These are phyloP conservation scores for Thamnidium elegans DNA, from an alignment of 192 early-diverging fungal species.

Conservation along the genomic window DNA sequence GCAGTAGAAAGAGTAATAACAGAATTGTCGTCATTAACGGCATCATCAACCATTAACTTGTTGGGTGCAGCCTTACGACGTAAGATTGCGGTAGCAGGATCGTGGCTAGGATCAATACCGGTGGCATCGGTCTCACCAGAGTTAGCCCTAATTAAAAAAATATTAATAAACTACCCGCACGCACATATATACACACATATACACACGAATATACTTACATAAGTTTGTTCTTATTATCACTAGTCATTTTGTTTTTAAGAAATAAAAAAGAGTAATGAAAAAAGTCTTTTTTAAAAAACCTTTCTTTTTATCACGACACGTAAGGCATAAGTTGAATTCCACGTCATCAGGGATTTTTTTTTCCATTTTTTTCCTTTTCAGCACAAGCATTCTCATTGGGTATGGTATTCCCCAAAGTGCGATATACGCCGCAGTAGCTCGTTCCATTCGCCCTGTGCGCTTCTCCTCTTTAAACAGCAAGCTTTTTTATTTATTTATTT, in stretches of 20 bases:
- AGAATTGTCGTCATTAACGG: constrained; percentile 97
- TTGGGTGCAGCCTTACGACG: constrained; percentile 95
- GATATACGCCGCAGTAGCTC: too few relatives aligned
- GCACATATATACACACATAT: too few relatives aligned
- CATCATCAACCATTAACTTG: constrained; percentile 98
- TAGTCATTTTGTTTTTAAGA: constrained; percentile 12
- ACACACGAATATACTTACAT: background rate
- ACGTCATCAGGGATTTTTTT: too few relatives aligned
- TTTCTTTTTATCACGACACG: background rate
- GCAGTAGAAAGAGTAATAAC: constrained; percentile 86
- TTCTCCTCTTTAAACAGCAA: too few relatives aligned
- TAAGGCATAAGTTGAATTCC: background rate
- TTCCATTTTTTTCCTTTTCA: too few relatives aligned
- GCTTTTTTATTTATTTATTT: too few relatives aligned
- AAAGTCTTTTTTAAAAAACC: too few relatives aligned
- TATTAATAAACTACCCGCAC: too few relatives aligned
- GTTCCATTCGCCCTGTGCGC: too few relatives aligned
- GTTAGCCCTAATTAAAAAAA: constrained; percentile 43
- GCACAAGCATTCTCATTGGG: too few relatives aligned
- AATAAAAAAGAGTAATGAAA: constrained; percentile 6
- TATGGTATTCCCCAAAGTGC: too few relatives aligned
- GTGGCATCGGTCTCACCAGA: constrained; percentile 45
- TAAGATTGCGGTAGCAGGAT: constrained; percentile 92
- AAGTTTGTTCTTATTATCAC: constrained; percentile 12
- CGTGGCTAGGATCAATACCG: constrained; percentile 60